Evolutionary conservation across 2,329 filamentous ascomycete species (phyloP), one percentile per base, ranked within the genome.

Genomic region (Pseudocercospora ulei): DNA sequence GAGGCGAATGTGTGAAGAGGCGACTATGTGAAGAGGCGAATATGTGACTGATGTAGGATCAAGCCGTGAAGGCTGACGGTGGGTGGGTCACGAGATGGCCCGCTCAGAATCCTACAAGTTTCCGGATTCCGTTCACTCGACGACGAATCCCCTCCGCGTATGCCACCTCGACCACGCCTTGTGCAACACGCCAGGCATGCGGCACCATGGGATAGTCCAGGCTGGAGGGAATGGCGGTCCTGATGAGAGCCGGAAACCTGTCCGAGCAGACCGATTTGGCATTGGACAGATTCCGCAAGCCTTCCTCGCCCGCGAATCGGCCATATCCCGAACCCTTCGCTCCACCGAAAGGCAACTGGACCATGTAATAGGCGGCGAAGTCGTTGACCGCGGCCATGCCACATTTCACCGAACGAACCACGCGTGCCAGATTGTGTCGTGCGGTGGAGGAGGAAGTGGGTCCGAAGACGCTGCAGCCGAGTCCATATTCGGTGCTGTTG

Each of bases 351-450:
- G 90, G 90, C 24, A 98, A 66, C 63, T 94, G 86, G 5, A 93
- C 87, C 36, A 88, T 85, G 58, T 98, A 98, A 62, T 78, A 95
- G 17, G 78, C 80, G 12, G 80, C 90, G 56, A 98, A 98, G 65
- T 98, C 90, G 60, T 98, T 98, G 51, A 98, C 75, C 14, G 85
- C 78, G 0, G 96, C 83, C 82, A 94, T 95, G 28, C 90, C 90
- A 0, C 82, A 78, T 46, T 80, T 75, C 35, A 95, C 70, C 14
- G 76, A 74, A 12, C 63, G 63, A 1, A 88, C 76, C 17, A 92
- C 75, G 9, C 66, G 66, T 9, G 71, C 62, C 1, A 94, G 67
- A 34, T 75, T 71, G 1, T 68, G 67, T 40, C 74, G 70, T 43
- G 79, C 73, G 4, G 48, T 48, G 23, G 46, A 36, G 4, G 49